Evolutionary conservation across 139 green algal species (phyloP), one percentile per base, ranked within the genome.

Genomic region (Volvox africanus): DNA sequence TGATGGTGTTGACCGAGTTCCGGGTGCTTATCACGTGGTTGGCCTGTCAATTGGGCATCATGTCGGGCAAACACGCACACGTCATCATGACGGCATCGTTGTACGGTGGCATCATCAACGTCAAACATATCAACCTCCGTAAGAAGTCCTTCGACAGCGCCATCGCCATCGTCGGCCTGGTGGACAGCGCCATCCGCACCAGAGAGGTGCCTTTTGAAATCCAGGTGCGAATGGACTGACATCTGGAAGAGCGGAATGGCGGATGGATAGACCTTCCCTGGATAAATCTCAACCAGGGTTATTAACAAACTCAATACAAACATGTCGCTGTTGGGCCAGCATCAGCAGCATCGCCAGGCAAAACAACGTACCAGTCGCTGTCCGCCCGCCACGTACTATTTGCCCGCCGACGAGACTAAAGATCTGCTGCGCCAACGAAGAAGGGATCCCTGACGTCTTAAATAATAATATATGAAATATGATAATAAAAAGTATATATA

Each of bases 1-100:
- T 91, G 28, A 91, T 91, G 86, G 86, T 91, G 30, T 61, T 91
- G 61, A 91, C 75, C 13, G 86, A 91, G 73, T 85, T 91, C 76
- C 86, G 86, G 0, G 86, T 91, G 86, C 76, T 91, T 61, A 32
- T 36, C 55, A 91, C 86, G 22, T 91, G 86, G 86, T 33, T 91
- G 75, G 55, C 61, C 9, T 91, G 86, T 55, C 86, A 91, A 76
- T 55, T 91, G 86, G 86, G 86, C 61, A 77, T 91, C 32, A 91
- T 91, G 86, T 69, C 28, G 17, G 84, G 84, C 68, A 88, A 79
- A 76, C 86, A 91, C 76, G 86, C 86, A 61, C 86, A 91, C 86
- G 86, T 91, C 17, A 91, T 91, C 32, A 85, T 91, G 86, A 90
- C 73, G 24, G 16, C 75, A 0, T 28, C 6, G 32, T 76, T 91